Evolutionary conservation across 495 filamentous ascomycete genomes (phyloP), one percentile per base, ranked within the genome.

Genomic region (Aspergillus asperescens): DNA sequence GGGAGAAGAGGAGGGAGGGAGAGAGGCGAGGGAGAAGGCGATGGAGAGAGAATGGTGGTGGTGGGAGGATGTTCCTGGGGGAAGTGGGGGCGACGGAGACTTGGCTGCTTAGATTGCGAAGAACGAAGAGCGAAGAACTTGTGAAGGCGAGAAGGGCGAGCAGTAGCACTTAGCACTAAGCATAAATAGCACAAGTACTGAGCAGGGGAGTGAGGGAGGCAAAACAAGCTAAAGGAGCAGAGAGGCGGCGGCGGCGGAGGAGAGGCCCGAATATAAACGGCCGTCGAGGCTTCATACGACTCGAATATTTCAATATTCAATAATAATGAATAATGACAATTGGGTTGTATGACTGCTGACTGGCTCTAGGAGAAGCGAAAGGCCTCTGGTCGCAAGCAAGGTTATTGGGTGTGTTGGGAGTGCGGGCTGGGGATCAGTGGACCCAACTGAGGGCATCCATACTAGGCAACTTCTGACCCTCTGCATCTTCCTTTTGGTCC

Each of bases 81-180:
- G 40, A 50, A 56, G 46, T 56, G 47, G 54, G 40, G 54, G 47
- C 40, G 31, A 56, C 22, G 22, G 28, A 49, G 46, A 50, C 54
- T 56, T 56, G 54, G 47, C 40, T 50, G 47, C 25, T 27, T 41
- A n/a, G n/a, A n/a, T 46, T 47, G 15, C 12, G 44, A 41, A 57
- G 49, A 41, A 16, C n/a, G n/a, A n/a, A n/a, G 25, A 44, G 41
- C 40, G 32, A 47, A 50, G 43, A 38, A n/a, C n/a, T n/a, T n/a
- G n/a, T n/a, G n/a, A n/a, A n/a, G n/a, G 32, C 48, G 39, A 38
- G 20, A 45, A 20, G 34, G 15, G 44, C 29, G 43, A 54, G 34
- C 32, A 39, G 34, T 25, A 18, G 27, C n/a, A n/a, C n/a, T n/a
- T n/a, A n/a, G n/a, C n/a, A n/a, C n/a, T n/a, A n/a, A n/a, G n/a